A percentile compares a stretch with the other conserved stretches of the same genome.
These are phyloP conservation scores for Penicillium steckii DNA, from an alignment of 495 filamentous ascomycete genomes.

Conservation along the genomic window DNA sequence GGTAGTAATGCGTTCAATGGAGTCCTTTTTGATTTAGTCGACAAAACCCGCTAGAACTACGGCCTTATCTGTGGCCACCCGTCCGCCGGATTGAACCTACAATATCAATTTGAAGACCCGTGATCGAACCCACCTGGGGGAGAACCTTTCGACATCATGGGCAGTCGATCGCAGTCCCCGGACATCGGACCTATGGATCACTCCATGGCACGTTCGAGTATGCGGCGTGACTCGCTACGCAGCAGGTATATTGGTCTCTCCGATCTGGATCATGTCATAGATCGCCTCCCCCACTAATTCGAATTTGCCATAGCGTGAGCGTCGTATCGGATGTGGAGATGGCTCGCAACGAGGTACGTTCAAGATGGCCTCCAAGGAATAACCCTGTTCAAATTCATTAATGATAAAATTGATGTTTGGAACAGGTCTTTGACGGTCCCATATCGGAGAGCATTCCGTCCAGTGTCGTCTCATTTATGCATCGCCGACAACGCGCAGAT, in stretches of 20 bases:
- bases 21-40: neutral
- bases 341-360: slow-evolving; percentile 85
- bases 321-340: slow-evolving; percentile 97
- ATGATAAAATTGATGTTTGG: slow-evolving; percentile 4
- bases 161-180: slow-evolving; percentile 20
- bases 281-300: slow-evolving; percentile 17
- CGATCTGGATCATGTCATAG: neutral
- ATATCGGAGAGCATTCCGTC: slow-evolving; percentile 94
- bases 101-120: neutral
- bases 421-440: slow-evolving; percentile 92
- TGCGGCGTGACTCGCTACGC: slow-evolving; percentile 66
- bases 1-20: neutral
- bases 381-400: too few relatives aligned
- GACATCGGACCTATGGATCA: slow-evolving; percentile 22
- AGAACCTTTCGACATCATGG: slow-evolving; percentile 14
- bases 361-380: neutral
- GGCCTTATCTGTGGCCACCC: neutral
- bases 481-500: slow-evolving; percentile 70
- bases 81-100: neutral
- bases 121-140: neutral
- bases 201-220: slow-evolving; percentile 25
- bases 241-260: slow-evolving; percentile 55
- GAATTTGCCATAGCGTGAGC: slow-evolving; percentile 54
- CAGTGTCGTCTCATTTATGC: slow-evolving; percentile 82
- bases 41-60: neutral